Base-by-base conservation (phyloP, 441 rosid genomes). In the Biscutella laevigata region DNA sequence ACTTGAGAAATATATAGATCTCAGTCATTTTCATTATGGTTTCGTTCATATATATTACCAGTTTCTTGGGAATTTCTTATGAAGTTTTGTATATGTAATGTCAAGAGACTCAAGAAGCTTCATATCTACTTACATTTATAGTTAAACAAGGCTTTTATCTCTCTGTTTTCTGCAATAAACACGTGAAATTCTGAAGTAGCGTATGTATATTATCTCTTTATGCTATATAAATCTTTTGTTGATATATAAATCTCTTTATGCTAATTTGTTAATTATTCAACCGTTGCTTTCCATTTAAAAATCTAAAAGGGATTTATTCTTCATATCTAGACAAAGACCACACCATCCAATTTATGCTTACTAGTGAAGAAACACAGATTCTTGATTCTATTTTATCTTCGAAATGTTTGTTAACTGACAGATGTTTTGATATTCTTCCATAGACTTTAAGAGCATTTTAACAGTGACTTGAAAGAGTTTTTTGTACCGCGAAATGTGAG, bases 261-360 rank as follows among this genome's bases (percentile, higher is more conserved):
- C 16, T 39, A 33, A 24, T 39, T 59, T 51, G 38, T 52, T 39
- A 37, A 35, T 16, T 30, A 4, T 3, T 26, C 29, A 6, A 59
- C 30, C 7, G 26, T 38, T 53, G 20, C 51, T 59, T 59, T 59
- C 53, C 38, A 53, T 53, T 53, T 45, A 66, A 66, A 15, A 37
- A 52, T 39, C 11, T 6, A n/a, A 12, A 45, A 66, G 66, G 66
- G 9, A 66, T 46, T 12, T 66, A 66, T 66, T 66, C 71, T 53
- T 59, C 53, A 53, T 53, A 57, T 62, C 2, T 39, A 53, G 27
- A 53, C 14, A 33, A 29, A 67, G 71, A 60, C 62, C 62, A 40
- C 62, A 40, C 62, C 67, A 53, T 57, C 25, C 34, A 53, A n/a
- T 53, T 12, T 45, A 39, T 60, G 62, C 67, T 48, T 67, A 67